Conservation (phyloP, 129 eudicot species). For the Pulicaria dysenterica region DNA sequence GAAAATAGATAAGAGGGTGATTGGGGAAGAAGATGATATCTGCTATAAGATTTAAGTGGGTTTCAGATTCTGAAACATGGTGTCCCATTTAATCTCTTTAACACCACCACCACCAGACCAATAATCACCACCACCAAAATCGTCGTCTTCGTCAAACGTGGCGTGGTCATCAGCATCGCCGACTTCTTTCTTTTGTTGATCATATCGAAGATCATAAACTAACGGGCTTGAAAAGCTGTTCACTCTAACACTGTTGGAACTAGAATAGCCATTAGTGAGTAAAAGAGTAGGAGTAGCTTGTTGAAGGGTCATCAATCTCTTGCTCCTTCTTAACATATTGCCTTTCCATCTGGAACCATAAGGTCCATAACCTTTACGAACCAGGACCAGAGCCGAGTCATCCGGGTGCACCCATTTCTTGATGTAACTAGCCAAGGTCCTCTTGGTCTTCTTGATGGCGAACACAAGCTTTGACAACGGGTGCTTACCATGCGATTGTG, state of each 20-base stretch:
- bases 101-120: constrained; percentile 55
- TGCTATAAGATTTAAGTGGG: constrained; percentile 54
- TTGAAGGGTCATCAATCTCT: constrained; percentile 40
- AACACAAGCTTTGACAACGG: constrained; percentile 55
- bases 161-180: constrained; percentile 39
- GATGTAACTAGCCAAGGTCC: constrained; percentile 51
- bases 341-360: constrained; percentile 58
- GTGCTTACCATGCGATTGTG: constrained; percentile 27
- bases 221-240: constrained; percentile 59
- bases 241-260: constrained; percentile 47
- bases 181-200: constrained; percentile 29
- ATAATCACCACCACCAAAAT: constrained; percentile 36
- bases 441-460: constrained; percentile 67
- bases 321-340: constrained; percentile 58
- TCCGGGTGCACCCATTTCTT: constrained; percentile 51
- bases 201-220: constrained; percentile 40
- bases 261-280: constrained; percentile 62
- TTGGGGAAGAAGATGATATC: neutral
- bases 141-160: constrained; percentile 41
- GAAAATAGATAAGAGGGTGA: neutral
- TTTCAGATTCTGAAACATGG: constrained; percentile 87
- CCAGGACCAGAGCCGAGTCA: constrained; percentile 61
- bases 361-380: constrained; percentile 46
- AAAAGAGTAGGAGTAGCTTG: constrained; percentile 57
- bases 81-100: constrained; percentile 87